These are phyloP conservation scores for Moringa oleifera DNA, from an alignment of 345 rosid genomes.

Conservation along the genomic window DNA sequence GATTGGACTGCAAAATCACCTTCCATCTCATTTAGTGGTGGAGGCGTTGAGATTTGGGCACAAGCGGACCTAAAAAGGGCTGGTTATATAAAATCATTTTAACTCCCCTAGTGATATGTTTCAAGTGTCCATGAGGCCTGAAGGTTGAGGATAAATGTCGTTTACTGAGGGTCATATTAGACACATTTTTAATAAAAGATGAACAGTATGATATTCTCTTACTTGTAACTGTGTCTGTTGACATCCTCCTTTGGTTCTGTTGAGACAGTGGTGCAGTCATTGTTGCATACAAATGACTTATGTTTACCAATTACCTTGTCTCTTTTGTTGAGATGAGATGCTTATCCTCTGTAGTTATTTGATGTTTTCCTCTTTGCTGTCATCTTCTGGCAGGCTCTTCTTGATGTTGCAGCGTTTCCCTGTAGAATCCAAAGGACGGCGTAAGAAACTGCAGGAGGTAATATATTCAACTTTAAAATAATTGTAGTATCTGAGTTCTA, in stretches of 20 bases:
- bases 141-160: no score
- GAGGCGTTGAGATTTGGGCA: no score
- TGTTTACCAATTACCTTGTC: background rate
- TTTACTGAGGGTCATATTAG: no score
- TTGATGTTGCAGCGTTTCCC: conserved; percentile 93
- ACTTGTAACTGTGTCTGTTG: background rate
- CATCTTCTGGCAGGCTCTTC: conserved; percentile 62
- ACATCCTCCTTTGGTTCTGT: background rate
- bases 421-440: conserved; percentile 89
- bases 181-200: no score
- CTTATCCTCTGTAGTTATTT: background rate
- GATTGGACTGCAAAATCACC: no score
- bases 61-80: no score
- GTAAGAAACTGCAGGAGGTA: conserved; percentile 93
- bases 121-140: no score
- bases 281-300: background rate
- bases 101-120: no score
- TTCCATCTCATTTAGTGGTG: no score
- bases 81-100: no score
- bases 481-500: conserved; percentile 3
- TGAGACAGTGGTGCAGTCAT: background rate
- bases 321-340: background rate
- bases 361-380: background rate
- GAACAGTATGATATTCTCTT: background rate
- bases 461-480: conserved; percentile 8